Evolutionary conservation across 2,329 filamentous ascomycete species (phyloP).

Genomic region (Chaetomium sp.): DNA sequence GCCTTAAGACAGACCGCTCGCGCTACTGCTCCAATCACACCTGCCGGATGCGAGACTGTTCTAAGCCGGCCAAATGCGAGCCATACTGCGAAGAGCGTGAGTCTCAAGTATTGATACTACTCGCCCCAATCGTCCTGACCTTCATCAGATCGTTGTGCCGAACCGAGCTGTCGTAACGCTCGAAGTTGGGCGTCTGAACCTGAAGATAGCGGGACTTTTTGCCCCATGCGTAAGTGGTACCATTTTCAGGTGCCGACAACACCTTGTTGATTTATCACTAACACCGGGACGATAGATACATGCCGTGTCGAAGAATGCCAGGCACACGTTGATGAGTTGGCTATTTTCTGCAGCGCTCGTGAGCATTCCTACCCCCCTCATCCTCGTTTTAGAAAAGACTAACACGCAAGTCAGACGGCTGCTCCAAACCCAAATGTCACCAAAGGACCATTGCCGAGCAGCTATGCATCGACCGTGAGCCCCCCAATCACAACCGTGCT

Average conservation of each 20-base stretch:
- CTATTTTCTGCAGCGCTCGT: conserved; percentile 32
- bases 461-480: conserved; percentile 32
- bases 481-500: neutral
- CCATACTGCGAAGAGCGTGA: conserved; percentile 32
- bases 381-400: neutral
- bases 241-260: neutral
- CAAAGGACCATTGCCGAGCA: conserved; percentile 28
- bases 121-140: neutral
- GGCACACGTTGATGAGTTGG: conserved; percentile 27
- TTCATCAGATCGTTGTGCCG: conserved; percentile 28
- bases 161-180: conserved; percentile 20
- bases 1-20: conserved; percentile 27
- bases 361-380: neutral
- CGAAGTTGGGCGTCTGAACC: conserved; percentile 12
- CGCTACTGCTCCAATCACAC: conserved; percentile 30
- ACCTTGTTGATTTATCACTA: neutral
- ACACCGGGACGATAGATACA: conserved; percentile 25
- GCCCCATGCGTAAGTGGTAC: conserved; percentile 29
- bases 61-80: conserved; percentile 12
- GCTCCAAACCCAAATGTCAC: conserved; percentile 29
- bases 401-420: conserved; percentile 23
- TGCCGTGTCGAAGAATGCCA: conserved; percentile 30
- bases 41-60: conserved; percentile 31
- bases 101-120: neutral
- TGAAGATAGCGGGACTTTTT: conserved; percentile 21